These are phyloP conservation scores for Colletotrichum ledebouriae DNA, from an alignment of 2,329 filamentous ascomycete genomes.

Conservation along the genomic window DNA sequence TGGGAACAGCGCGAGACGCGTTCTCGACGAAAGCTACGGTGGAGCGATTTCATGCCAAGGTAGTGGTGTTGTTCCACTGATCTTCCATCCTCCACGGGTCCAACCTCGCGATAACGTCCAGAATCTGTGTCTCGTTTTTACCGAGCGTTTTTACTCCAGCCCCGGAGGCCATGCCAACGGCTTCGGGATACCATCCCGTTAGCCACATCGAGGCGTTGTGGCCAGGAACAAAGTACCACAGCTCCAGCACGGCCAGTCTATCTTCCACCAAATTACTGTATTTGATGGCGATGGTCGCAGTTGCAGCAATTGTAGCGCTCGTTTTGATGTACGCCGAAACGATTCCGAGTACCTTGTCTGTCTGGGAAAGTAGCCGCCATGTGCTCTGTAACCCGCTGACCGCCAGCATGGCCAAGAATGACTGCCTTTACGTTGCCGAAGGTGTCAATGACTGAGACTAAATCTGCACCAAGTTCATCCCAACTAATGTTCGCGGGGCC, in stretches of 20 bases:
- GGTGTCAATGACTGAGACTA: too few species aligned
- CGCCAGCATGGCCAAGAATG: neutral
- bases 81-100: neutral
- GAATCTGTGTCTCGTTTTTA: neutral
- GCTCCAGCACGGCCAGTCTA: neutral
- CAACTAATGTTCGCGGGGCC: too few species aligned
- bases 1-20: neutral
- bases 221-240: conserved; percentile 2
- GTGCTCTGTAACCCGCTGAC: neutral
- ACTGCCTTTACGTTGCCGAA: neutral
- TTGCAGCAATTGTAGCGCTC: too few species aligned
- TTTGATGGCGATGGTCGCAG: too few species aligned
- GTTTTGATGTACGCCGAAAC: neutral
- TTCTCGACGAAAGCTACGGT: neutral
- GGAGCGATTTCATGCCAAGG: neutral
- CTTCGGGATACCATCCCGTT: neutral
- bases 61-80: neutral
- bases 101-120: neutral
- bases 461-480: too few species aligned
- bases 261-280: neutral
- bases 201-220: neutral
- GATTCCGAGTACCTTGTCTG: neutral
- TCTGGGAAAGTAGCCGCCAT: conserved; percentile 3
- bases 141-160: neutral
- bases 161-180: neutral